phyloP scores from a whole-genome alignment of 176 grass and related monocot genomes.

The Sorghum bicolor region Sorghum_bicolor_NCBIv3 NC_012875.2:48690001-48690500 shows the following conservation, averaged over 20 bases:
- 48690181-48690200: slow-evolving; percentile 39
- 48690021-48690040: slow-evolving; percentile 54
- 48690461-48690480: slow-evolving; percentile 35
- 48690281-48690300: slow-evolving; percentile 21
- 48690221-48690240: slow-evolving; percentile 21
- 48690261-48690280: slow-evolving; percentile 34
- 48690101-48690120: slow-evolving; percentile 51
- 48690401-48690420: slow-evolving; percentile 34
- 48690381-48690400: slow-evolving; percentile 27
- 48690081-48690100: slow-evolving; percentile 48
- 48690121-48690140: slow-evolving; percentile 58
- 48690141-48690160: slow-evolving; percentile 79
- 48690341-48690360: slow-evolving; percentile 19
- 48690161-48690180: slow-evolving; percentile 58
- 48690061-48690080: slow-evolving; percentile 47
- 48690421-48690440: slow-evolving; percentile 42
- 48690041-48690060: slow-evolving; percentile 64
- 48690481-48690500: slow-evolving; percentile 42
- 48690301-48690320: slow-evolving; percentile 49
- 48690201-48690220: slow-evolving; percentile 48
- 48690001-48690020: slow-evolving; percentile 39
- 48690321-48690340: slow-evolving; percentile 35
- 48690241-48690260: slow-evolving; percentile 48
- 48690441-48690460: slow-evolving; percentile 37
- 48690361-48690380: slow-evolving; percentile 46